Base-by-base conservation (phyloP, 768 basidiomycete species). In the Serendipita sp. region DNA sequence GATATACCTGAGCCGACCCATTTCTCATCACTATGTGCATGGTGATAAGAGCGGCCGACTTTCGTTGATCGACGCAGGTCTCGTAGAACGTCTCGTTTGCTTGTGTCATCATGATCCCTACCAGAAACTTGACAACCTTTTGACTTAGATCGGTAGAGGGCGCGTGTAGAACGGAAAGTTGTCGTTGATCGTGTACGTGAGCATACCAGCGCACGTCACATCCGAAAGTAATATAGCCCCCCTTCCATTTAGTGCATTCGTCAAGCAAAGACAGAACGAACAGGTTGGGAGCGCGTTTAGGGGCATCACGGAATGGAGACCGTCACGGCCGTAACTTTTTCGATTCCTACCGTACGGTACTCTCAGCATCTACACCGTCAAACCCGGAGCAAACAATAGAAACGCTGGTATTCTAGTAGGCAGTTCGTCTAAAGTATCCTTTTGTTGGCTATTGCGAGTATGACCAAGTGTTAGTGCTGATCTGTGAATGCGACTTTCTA, bases 141-240 rank as follows among this genome's bases (percentile, higher is more conserved):
- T 91, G 81, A 70, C 86, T 87, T 50, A 98, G 82, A 75, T 98
- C 96, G 1, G 91, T 96, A 23, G 89, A 92, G 0, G 96, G 96
- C 0, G 95, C 96, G 70, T 99, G 96, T 0, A 99, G 77, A 73
- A 99, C 98, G 23, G 23, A 23, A 23, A 23, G 23, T 23, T 23
- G 80, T 99, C 97, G 74, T 99, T 96, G 76, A 98, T 97, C 77
- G 98, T 93, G 73, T 98, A 99, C 3, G 86, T 91, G 71, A 97
- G 83, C 91, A 99, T 96, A 18, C 96, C 96, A 2, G 94, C 91
- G 45, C 88, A 85, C 10, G 88, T 84, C 23, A 23, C 23, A 23
- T 1, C 16, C 87, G 79, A 69, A 91, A 89, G 75, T 91, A 94
- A 75, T 91, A 60, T 60, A 60, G 55, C 55, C n/a, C 55, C 55